Conservation (phyloP, 1,284 basidiomycete genomes). For the Vanrija humicola region DNA sequence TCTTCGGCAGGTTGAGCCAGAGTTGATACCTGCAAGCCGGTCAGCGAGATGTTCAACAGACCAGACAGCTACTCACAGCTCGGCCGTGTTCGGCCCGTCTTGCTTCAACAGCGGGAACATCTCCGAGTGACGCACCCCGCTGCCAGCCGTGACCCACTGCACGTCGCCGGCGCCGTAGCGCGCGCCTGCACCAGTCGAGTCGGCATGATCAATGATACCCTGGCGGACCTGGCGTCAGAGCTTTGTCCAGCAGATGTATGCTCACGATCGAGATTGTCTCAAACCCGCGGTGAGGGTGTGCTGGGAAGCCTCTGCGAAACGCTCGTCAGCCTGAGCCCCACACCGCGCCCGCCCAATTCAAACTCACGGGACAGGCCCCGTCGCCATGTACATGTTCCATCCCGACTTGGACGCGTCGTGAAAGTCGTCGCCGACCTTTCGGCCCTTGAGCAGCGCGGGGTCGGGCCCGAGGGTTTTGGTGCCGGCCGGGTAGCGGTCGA, state of each 20-base stretch:
- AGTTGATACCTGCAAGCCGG: conserved; percentile 10
- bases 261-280: conserved; percentile 10
- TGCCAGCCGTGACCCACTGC: conserved; percentile 19
- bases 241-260: no score
- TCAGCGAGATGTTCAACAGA: background rate
- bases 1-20: conserved; percentile 16
- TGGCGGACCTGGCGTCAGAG: background rate
- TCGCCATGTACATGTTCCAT: conserved; percentile 19
- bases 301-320: conserved; percentile 8
- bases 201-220: conserved; percentile 13
- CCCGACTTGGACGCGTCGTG: conserved; percentile 1
- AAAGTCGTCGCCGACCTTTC: conserved; percentile 11
- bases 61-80: no score
- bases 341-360: no score
- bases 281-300: conserved; percentile 14
- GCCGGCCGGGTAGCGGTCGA: conserved; percentile 10
- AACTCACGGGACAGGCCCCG: no score
- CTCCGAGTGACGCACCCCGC: conserved; percentile 14
- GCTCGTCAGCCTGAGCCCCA: no score
- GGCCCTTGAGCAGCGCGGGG: conserved; percentile 6
- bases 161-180: conserved; percentile 16
- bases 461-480: conserved; percentile 5
- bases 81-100: conserved; percentile 8
- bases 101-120: conserved; percentile 16
- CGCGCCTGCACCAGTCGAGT: conserved; percentile 13